Conservation (phyloP, 768 basidiomycete genomes). For the Porpolomopsis calyptriformis region DNA sequence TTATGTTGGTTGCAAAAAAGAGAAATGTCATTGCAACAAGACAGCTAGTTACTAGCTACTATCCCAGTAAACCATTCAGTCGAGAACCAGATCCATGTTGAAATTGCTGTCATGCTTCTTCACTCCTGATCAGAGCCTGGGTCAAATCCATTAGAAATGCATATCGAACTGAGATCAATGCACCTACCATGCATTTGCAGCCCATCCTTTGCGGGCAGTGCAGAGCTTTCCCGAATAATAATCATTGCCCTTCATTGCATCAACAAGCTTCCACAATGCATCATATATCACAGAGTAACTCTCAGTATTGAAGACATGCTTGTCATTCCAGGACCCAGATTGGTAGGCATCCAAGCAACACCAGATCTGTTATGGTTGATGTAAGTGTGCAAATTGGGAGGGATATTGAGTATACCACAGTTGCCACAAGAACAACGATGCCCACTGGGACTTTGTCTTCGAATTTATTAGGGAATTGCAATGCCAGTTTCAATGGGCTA, state of each 20-base stretch:
- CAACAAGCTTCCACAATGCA: background rate
- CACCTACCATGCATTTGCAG: background rate
- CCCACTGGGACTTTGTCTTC: no score
- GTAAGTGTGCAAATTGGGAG: background rate
- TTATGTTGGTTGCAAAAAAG: no score
- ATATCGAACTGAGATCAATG: background rate
- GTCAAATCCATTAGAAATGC: background rate
- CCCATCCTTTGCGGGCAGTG: background rate
- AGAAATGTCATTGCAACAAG: no score
- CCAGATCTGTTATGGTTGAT: background rate
- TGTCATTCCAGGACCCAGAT: background rate
- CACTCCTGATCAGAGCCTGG: background rate
- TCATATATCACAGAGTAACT: background rate
- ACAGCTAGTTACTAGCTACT: no score
- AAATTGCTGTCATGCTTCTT: no score
- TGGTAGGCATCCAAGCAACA: background rate
- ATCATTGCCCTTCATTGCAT: background rate
- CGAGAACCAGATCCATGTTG: no score
- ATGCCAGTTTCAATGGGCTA: no score
- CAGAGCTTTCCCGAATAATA: constrained; percentile 1
- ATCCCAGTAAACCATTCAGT: no score
- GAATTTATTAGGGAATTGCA: no score
- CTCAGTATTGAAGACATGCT: background rate
- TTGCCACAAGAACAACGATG: constrained; percentile 8
- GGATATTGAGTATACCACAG: constrained; percentile 3